Evolutionary conservation across 495 filamentous ascomycete genomes (phyloP).

Genomic region (Penicillium cosmopolitanum): DNA sequence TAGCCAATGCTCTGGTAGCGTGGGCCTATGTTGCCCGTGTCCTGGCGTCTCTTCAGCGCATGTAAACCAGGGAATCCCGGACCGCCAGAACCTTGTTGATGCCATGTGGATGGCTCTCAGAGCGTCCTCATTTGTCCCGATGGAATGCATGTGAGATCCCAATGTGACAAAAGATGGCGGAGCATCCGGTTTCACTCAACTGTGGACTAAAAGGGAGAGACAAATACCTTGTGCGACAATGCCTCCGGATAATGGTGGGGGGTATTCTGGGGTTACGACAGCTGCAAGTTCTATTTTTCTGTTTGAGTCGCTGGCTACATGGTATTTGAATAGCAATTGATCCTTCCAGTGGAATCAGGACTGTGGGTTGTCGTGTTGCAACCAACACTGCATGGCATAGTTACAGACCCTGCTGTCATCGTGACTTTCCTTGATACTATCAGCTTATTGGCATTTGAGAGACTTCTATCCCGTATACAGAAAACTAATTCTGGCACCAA

Average conservation of each 20-base stretch:
- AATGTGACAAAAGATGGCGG: conserved; percentile 5
- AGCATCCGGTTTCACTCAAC: conserved; percentile 11
- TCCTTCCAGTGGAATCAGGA: neutral
- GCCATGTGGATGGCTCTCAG: conserved; percentile 14
- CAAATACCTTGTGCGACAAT: conserved; percentile 12
- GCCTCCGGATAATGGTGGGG: conserved; percentile 10
- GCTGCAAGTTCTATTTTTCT: conserved; percentile 3
- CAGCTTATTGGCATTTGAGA: too few relatives aligned
- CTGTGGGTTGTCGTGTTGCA: neutral
- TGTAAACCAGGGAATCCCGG: neutral
- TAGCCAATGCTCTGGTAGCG: neutral
- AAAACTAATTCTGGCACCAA: neutral
- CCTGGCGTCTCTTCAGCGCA: conserved; percentile 1
- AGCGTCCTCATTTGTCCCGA: conserved; percentile 3
- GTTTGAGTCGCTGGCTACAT: neutral
- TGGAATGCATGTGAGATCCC: conserved; percentile 17
- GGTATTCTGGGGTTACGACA: conserved; percentile 14
- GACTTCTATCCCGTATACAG: neutral
- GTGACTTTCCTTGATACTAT: neutral
- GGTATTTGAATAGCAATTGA: neutral
- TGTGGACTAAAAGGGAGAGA: conserved; percentile 7
- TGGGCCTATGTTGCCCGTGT: conserved; percentile 1
- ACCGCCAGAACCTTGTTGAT: conserved; percentile 10
- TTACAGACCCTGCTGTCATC: neutral
- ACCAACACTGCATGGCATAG: neutral